Percentiles rank a stretch among this genome's conserved stretches.
These are phyloP conservation scores for Penicillium brasilianum DNA, from an alignment of 2,329 filamentous ascomycete species.

Conservation along the genomic window DNA sequence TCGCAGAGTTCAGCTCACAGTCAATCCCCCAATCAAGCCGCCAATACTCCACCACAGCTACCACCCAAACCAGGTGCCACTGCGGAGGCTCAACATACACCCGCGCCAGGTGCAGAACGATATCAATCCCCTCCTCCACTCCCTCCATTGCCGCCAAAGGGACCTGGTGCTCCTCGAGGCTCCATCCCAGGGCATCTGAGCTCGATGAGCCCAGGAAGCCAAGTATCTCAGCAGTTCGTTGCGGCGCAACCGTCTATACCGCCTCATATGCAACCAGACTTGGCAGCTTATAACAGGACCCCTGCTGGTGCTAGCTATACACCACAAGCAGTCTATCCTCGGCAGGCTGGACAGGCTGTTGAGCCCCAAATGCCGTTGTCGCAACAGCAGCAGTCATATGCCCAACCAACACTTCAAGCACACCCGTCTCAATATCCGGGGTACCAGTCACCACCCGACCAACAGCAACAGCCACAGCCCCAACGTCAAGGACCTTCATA, in stretches of 20 bases:
- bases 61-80: conserved; percentile 44
- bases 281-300: conserved; percentile 11
- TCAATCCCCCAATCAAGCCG: conserved; percentile 21
- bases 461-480: conserved; percentile 29
- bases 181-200: conserved; percentile 19
- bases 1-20: conserved; percentile 37
- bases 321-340: neutral
- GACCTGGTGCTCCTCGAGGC: conserved; percentile 28
- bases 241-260: conserved; percentile 14
- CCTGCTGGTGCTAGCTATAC: neutral
- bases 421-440: conserved; percentile 27
- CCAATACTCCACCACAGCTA: conserved; percentile 39
- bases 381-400: conserved; percentile 29
- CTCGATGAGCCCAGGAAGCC: conserved; percentile 15
- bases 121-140: conserved; percentile 40
- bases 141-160: conserved; percentile 47
- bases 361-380: conserved; percentile 12
- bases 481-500: conserved; percentile 32
- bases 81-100: conserved; percentile 24
- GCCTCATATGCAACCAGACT: conserved; percentile 7
- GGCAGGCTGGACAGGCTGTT: conserved; percentile 10
- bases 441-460: conserved; percentile 30
- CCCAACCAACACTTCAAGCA: conserved; percentile 11
- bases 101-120: conserved; percentile 30
- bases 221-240: conserved; percentile 31